A percentile compares a stretch with the other conserved stretches of the same genome.
Evolutionary conservation across 805 yeast genomes (phyloP).

Genomic region (Candida arabinofermentans): DNA sequence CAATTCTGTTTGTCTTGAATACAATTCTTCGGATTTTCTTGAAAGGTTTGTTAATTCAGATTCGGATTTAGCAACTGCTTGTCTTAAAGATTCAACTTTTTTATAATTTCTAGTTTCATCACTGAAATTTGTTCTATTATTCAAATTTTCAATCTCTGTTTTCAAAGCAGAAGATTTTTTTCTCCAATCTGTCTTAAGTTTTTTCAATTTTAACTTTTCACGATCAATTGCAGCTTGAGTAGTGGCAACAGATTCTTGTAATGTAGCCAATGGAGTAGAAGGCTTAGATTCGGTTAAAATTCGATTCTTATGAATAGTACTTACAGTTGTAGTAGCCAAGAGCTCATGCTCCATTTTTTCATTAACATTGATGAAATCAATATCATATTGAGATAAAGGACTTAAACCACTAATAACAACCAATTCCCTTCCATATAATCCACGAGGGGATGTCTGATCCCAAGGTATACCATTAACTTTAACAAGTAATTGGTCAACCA

Average conservation of each 20-base stretch:
- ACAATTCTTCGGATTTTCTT: constrained; percentile 31
- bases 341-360: constrained; percentile 27
- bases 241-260: constrained; percentile 61
- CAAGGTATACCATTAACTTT: constrained; percentile 65
- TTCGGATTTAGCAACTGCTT: constrained; percentile 38
- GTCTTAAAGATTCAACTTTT: constrained; percentile 48
- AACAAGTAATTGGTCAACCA: constrained; percentile 38
- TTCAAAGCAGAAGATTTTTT: constrained; percentile 48
- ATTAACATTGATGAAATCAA: constrained; percentile 40
- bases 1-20: constrained; percentile 35
- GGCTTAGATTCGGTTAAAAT: constrained; percentile 32
- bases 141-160: constrained; percentile 53
- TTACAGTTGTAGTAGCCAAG: constrained; percentile 30
- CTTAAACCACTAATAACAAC: constrained; percentile 63
- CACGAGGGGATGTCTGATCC: constrained; percentile 59
- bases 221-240: constrained; percentile 56
- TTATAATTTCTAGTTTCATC: constrained; percentile 55
- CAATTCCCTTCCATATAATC: constrained; percentile 41
- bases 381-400: constrained; percentile 60
- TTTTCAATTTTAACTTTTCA: constrained; percentile 54
- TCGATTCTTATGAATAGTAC: constrained; percentile 31
- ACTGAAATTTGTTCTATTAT: constrained; percentile 41
- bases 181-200: constrained; percentile 52
- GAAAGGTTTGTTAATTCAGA: constrained; percentile 33
- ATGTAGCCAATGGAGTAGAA: constrained; percentile 55